Evolutionary conservation across 176 grass and related monocot genomes (phyloP).

Genomic region (Avena insularis): DNA sequence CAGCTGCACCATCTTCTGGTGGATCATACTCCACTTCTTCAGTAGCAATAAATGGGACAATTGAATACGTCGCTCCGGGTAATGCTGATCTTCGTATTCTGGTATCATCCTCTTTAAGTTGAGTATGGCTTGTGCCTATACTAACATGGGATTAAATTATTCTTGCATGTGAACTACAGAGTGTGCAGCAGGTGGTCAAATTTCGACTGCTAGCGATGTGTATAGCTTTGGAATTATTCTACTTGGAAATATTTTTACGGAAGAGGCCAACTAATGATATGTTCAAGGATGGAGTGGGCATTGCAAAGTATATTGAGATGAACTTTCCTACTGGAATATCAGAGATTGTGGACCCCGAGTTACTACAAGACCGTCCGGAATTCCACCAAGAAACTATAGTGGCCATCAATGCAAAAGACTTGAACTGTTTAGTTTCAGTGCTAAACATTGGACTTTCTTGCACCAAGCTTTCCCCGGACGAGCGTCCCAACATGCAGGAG

Average conservation of each 20-base stretch:
- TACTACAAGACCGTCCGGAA: neutral
- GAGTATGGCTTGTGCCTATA: neutral
- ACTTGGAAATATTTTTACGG: slow-evolving; percentile 20
- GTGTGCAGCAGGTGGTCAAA: neutral
- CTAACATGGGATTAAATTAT: neutral
- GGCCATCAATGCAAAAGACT: neutral
- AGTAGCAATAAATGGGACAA: neutral
- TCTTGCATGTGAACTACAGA: neutral
- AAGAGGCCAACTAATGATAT: slow-evolving; percentile 34
- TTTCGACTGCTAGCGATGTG: neutral
- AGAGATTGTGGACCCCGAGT: slow-evolving; percentile 13
- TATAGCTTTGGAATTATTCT: slow-evolving; percentile 39
- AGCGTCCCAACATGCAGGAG: slow-evolving; percentile 12
- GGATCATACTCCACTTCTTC: neutral
- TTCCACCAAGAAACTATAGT: neutral
- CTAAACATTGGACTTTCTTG: slow-evolving; percentile 9
- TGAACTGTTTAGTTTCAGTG: neutral
- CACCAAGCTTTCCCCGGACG: neutral
- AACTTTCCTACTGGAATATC: slow-evolving; percentile 15
- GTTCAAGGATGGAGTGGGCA: slow-evolving; percentile 36
- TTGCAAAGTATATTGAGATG: neutral
- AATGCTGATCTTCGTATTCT: neutral
- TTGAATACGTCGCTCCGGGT: slow-evolving; percentile 51
- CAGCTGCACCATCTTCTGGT: neutral
- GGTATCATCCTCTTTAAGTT: neutral